Evolutionary conservation across 805 yeast genomes (phyloP).

Genomic region (Spathaspora girioi): DNA sequence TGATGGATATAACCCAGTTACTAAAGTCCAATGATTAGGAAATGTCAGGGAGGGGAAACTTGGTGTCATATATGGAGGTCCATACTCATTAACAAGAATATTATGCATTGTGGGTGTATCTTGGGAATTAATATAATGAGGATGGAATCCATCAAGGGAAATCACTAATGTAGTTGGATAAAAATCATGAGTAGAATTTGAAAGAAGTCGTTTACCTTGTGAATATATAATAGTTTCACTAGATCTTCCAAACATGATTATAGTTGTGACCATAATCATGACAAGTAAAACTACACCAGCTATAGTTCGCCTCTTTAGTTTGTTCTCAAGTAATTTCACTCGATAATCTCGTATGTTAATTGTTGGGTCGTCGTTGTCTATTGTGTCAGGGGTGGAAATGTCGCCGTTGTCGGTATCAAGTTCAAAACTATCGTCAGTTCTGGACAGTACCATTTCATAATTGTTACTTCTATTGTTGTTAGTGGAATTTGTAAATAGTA

Average conservation of each 20-base stretch:
- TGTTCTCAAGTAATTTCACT: slow-evolving; percentile 20
- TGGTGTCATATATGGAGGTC: slow-evolving; percentile 83
- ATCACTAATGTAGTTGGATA: slow-evolving; percentile 77
- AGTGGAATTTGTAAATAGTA: neutral
- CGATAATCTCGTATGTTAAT: slow-evolving; percentile 20
- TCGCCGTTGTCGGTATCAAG: slow-evolving; percentile 16
- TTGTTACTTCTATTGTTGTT: slow-evolving; percentile 1
- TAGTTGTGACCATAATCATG: neutral
- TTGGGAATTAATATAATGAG: slow-evolving; percentile 67
- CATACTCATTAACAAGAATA: slow-evolving; percentile 48
- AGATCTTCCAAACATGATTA: neutral
- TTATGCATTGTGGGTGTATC: slow-evolving; percentile 70
- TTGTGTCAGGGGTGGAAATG: slow-evolving; percentile 5
- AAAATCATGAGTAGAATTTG: slow-evolving; percentile 66
- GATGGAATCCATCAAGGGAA: slow-evolving; percentile 89
- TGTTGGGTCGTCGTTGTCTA: neutral
- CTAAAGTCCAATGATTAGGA: slow-evolving; percentile 89
- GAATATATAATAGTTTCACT: neutral
- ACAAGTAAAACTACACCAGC: slow-evolving; percentile 7
- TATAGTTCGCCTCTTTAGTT: slow-evolving; percentile 14
- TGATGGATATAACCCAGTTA: slow-evolving; percentile 80
- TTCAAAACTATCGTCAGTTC: slow-evolving; percentile 8
- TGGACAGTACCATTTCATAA: slow-evolving; percentile 7
- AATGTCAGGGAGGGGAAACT: slow-evolving; percentile 86
- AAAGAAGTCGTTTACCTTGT: slow-evolving; percentile 5